phyloP scores from a whole-genome alignment of 208 protist species.

The Leishmania turanica region DNA sequence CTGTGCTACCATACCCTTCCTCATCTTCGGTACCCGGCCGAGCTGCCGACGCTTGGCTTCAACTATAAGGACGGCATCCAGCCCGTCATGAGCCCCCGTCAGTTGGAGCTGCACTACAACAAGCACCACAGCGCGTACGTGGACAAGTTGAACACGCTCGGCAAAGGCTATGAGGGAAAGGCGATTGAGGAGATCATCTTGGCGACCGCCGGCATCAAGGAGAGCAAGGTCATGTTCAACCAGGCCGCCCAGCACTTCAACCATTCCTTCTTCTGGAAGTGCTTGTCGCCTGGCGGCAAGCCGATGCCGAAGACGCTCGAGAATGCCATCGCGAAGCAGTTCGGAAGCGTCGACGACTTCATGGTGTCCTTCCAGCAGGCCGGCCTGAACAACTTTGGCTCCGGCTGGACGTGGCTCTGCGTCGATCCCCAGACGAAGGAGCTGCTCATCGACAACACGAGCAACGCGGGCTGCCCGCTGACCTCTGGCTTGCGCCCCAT shows the following conservation, averaged over 20 bases:
- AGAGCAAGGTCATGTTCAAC: constrained; percentile 88
- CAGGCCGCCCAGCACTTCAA: constrained; percentile 95
- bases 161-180: constrained; percentile 69
- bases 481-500: constrained; percentile 74
- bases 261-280: constrained; percentile 93
- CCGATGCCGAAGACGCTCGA: constrained; percentile 71
- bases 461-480: constrained; percentile 90
- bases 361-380: constrained; percentile 81
- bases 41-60: constrained; percentile 73
- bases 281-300: constrained; percentile 69
- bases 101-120: constrained; percentile 92
- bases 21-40: constrained; percentile 66
- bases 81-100: constrained; percentile 77
- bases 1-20: constrained; percentile 63
- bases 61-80: constrained; percentile 72
- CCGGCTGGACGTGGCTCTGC: constrained; percentile 95
- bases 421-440: constrained; percentile 71
- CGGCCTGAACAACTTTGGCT: constrained; percentile 93
- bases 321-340: constrained; percentile 66
- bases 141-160: constrained; percentile 90
- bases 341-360: constrained; percentile 90
- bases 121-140: constrained; percentile 95
- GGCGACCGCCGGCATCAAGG: constrained; percentile 37
- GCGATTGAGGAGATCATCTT: constrained; percentile 84
- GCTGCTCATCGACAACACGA: constrained; percentile 89